Percentiles rank a stretch among this genome's conserved stretches.
These are phyloP conservation scores for Paramecium primaurelia DNA, from an alignment of 73 alveolate genomes.

Conservation along the genomic window DNA sequence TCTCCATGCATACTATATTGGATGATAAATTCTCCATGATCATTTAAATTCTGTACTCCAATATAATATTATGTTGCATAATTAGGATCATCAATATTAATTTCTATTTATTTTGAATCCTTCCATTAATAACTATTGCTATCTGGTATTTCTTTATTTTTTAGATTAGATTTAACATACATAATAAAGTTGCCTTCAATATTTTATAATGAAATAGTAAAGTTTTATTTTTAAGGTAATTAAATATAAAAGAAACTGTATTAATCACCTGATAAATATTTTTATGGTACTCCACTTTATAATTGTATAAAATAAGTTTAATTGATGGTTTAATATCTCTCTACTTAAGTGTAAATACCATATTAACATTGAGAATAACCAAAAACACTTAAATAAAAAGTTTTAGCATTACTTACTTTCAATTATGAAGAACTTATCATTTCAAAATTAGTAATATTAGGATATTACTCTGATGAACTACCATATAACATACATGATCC, in stretches of 20 bases:
- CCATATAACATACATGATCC: not conserved
- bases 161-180: not conserved
- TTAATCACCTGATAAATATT: not conserved
- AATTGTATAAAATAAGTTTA: not conserved
- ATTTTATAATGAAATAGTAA: not conserved
- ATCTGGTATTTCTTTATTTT: not conserved
- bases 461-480: not conserved
- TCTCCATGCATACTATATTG: not conserved
- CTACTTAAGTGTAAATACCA: not conserved
- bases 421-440: not conserved
- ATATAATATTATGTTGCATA: not conserved
- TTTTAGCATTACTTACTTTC: not conserved
- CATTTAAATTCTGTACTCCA: not conserved
- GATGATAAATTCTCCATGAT: not conserved
- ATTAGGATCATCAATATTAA: not conserved
- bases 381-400: not conserved
- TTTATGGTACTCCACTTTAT: not conserved
- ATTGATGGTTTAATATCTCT: not conserved
- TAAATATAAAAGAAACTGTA: not conserved
- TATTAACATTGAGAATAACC: not conserved
- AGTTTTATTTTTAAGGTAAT: not conserved
- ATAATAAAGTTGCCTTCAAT: not conserved
- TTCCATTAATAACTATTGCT: constrained; percentile 5
- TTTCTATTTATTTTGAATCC: not conserved
- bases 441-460: not conserved